Conservation (phyloP, 2,329 filamentous ascomycete species). For the Botrytis medusae region DNA sequence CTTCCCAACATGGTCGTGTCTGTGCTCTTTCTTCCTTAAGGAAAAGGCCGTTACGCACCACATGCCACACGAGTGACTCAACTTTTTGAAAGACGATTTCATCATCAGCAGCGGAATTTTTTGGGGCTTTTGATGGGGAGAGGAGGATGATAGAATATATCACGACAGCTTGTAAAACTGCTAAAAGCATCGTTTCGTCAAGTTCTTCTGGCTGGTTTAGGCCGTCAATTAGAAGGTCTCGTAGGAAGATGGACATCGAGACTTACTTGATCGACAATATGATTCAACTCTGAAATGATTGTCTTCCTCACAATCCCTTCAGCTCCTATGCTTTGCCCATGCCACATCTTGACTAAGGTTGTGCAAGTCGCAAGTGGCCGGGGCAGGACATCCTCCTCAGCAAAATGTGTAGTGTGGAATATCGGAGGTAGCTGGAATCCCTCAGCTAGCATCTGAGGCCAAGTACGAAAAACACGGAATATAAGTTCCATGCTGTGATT, state of each 20-base stretch:
- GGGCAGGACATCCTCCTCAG: background rate
- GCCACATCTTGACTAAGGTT: slow-evolving; percentile 1
- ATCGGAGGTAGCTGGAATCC: background rate
- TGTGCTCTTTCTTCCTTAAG: background rate
- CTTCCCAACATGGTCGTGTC: background rate
- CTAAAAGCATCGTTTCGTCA: background rate
- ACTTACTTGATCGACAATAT: background rate
- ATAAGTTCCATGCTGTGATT: background rate
- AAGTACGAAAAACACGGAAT: background rate
- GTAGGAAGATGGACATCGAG: background rate
- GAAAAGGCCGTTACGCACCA: background rate
- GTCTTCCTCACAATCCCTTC: background rate
- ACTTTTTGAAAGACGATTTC: background rate
- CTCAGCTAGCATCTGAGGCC: background rate
- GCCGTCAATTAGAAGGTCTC: background rate
- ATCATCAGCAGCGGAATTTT: background rate
- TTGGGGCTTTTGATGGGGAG: background rate
- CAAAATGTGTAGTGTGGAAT: background rate
- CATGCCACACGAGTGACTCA: background rate
- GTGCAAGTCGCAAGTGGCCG: background rate
- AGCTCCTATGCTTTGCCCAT: background rate
- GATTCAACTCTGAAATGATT: background rate
- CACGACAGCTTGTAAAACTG: background rate
- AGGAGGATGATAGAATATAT: background rate
- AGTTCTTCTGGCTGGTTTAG: background rate